Evolutionary conservation across 23 red algal genomes (phyloP), one percentile per base, ranked within the genome.

Genomic region (Cyanidioschyzon merolae): DNA sequence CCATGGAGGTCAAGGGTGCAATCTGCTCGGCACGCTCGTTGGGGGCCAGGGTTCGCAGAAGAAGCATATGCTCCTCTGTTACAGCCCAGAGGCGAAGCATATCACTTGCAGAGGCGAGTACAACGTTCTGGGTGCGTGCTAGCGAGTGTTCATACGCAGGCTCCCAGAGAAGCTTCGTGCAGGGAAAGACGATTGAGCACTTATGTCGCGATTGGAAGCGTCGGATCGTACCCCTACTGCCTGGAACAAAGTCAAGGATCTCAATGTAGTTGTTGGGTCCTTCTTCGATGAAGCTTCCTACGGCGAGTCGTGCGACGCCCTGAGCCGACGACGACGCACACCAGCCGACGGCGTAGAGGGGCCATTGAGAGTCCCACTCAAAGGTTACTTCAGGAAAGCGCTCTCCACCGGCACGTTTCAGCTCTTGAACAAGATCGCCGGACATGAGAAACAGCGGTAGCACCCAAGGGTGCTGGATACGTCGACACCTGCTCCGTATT

Each of bases 1-100:
- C 93, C 58, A 97, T 88, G 37, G 88, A 75, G 24, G 93, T 97
- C 50, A 91, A 82, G 0, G 93, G 93, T 37, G 93, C 93, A 75
- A 82, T 87, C 74, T 82, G 90, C 79, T 90, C 92, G 50, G 58
- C 34, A 21, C 39, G 39, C 12, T 50, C 25, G n/a, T 34, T 40
- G 29, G n/a, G 3, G 16, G 2, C 30, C 3, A 71, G 32, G n/a
- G 3, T 35, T 32, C 16, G 12, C 29, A 71, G 63, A 25, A 71
- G 63, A 25, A 32, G 16, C 63, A 71, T 71, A 7, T 7, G 2
- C 7, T 71, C 32, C 63, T 25, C 32, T 3, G n/a, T 27, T 3
- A 71, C 63, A 12, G 21, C n/a, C 63, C 63, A 71, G 2, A 71
- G 63, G 29, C 63, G 63, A 7, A 71, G 63, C 7, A 25, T 3